Conservation (phyloP, 345 rosid genomes). For the Corchorus capsularis region DNA sequence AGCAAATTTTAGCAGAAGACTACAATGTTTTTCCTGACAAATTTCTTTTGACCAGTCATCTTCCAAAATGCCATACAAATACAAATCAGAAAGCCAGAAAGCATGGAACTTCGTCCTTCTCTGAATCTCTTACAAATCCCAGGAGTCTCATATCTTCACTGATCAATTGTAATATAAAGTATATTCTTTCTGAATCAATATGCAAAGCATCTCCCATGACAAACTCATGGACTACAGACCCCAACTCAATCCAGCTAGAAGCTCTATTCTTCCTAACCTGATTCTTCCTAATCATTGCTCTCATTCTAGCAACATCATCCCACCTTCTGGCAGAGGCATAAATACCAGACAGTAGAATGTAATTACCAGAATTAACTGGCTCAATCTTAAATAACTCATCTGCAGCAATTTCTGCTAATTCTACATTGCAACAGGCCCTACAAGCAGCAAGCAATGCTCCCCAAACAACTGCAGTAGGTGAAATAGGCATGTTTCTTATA, state of each 20-base stretch:
- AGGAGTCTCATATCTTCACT: slow-evolving; percentile 33
- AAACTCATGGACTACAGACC: slow-evolving; percentile 35
- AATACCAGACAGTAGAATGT: slow-evolving; percentile 32
- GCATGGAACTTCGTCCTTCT: slow-evolving; percentile 6
- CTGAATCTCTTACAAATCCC: slow-evolving; percentile 7
- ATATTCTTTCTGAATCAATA: slow-evolving; percentile 35
- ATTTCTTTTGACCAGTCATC: slow-evolving; percentile 3
- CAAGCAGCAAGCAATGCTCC: slow-evolving; percentile 42
- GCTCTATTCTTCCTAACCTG: slow-evolving; percentile 39
- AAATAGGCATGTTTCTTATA: slow-evolving; percentile 27
- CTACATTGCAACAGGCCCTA: slow-evolving; percentile 30
- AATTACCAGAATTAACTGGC: slow-evolving; percentile 40
- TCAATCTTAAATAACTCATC: slow-evolving; percentile 38
- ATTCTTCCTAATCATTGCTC: slow-evolving; percentile 31
- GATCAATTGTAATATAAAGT: slow-evolving; percentile 23
- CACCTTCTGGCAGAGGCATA: slow-evolving; percentile 34
- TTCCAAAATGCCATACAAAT: slow-evolving; percentile 9
- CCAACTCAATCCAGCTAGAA: slow-evolving; percentile 42
- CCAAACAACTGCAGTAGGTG: slow-evolving; percentile 29
- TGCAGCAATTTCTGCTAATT: slow-evolving; percentile 36
- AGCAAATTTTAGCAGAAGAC: background rate
- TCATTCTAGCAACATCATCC: slow-evolving; percentile 32
- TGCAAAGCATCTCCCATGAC: slow-evolving; percentile 41
- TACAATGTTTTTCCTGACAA: background rate
- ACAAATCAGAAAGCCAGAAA: background rate